phyloP scores from a whole-genome alignment of 306 rosid genomes.

The Dryas alaskensis region DNA sequence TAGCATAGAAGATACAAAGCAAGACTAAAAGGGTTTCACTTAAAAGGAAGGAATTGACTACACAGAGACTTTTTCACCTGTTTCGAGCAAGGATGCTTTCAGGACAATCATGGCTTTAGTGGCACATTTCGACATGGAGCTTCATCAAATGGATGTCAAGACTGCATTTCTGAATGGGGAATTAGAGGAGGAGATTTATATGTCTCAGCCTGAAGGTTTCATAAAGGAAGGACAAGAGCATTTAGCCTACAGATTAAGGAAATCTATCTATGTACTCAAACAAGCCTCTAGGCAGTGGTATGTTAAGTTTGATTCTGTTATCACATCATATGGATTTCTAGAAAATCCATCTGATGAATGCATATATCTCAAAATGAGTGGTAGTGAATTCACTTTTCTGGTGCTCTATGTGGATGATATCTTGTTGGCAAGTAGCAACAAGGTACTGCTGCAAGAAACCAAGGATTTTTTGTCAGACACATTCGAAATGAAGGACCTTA shows the following conservation, averaged over 20 bases:
- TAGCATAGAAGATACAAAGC: background rate
- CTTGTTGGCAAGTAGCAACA: no score
- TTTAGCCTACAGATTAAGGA: no score
- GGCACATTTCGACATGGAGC: background rate
- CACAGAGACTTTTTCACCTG: background rate
- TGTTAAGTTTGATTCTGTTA: no score
- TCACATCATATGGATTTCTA: no score
- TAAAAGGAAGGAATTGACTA: background rate
- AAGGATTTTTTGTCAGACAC: no score
- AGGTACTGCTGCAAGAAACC: no score
- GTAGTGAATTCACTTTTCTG: no score
- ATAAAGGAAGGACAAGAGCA: accelerated
- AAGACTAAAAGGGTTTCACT: background rate
- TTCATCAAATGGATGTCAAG: background rate
- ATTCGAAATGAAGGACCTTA: no score
- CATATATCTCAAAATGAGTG: no score
- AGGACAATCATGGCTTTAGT: background rate
- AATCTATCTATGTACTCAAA: background rate
- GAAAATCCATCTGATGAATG: no score
- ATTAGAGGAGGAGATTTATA: background rate
- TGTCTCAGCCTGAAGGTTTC: background rate
- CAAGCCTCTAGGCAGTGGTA: background rate
- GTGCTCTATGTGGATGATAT: no score
- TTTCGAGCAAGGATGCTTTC: no score
- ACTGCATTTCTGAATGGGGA: background rate